A percentile compares a stretch with the other conserved stretches of the same genome.
These are phyloP conservation scores for Parascedosporium putredinis DNA, from an alignment of 2,329 filamentous ascomycete species.

Conservation along the genomic window DNA sequence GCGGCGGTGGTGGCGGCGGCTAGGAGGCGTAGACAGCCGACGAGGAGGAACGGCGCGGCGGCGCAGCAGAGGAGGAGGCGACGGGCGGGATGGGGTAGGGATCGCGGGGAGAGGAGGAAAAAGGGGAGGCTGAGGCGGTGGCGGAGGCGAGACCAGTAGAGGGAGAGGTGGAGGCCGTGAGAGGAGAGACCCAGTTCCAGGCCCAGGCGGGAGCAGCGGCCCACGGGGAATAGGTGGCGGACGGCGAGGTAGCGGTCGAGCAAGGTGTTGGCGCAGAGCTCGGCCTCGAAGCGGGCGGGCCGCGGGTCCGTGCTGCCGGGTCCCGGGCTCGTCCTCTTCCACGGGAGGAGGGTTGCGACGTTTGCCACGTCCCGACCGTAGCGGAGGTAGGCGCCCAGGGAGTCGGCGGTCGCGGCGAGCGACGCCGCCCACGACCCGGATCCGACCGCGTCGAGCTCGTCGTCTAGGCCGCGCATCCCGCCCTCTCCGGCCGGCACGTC, in stretches of 20 bases:
- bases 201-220: constrained; percentile 30
- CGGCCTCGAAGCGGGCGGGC: constrained; percentile 29
- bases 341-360: constrained; percentile 19
- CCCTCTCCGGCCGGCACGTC: constrained; percentile 21
- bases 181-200: constrained; percentile 32
- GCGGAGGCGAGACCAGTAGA: constrained; percentile 35
- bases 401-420: constrained; percentile 17
- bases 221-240: constrained; percentile 30
- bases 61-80: constrained; percentile 27
- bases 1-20: too few relatives aligned
- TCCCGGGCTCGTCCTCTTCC: not conserved
- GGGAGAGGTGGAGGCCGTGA: constrained; percentile 30
- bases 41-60: constrained; percentile 27
- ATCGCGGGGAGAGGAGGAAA: constrained; percentile 25
- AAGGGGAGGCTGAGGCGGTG: constrained; percentile 35
- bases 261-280: constrained; percentile 27
- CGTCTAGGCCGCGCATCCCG: constrained; percentile 28
- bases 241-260: constrained; percentile 29
- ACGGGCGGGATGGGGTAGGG: constrained; percentile 16
- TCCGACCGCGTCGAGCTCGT: constrained; percentile 17
- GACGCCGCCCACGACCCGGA: constrained; percentile 30
- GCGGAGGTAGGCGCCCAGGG: constrained; percentile 24
- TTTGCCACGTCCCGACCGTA: constrained; percentile 25
- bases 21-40: constrained; percentile 27
- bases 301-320: too few relatives aligned